phyloP scores from a whole-genome alignment of 179 eudicot species.

The Camellia oleifera region DNA sequence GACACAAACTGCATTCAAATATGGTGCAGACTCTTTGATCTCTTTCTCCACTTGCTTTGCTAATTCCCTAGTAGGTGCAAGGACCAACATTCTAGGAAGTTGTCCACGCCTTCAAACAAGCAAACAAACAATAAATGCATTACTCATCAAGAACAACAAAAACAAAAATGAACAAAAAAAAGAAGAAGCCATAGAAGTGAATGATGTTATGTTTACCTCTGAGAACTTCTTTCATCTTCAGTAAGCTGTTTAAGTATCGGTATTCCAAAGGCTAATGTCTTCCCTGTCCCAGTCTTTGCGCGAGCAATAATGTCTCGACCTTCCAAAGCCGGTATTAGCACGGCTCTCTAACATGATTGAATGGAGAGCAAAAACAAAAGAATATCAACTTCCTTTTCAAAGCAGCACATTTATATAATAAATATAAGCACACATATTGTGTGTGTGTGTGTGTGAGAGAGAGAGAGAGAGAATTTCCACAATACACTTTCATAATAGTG shows the following conservation, averaged over 20 bases:
- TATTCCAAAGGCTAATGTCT: slow-evolving; percentile 91
- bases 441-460: not conserved
- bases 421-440: not conserved
- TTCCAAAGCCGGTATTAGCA: slow-evolving; percentile 77
- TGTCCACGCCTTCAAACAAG: slow-evolving; percentile 62
- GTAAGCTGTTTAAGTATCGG: slow-evolving; percentile 72
- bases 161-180: not conserved
- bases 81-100: slow-evolving; percentile 79
- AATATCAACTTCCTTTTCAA: not conserved
- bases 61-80: slow-evolving; percentile 96
- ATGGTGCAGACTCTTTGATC: slow-evolving; percentile 93
- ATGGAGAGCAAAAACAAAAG: not conserved
- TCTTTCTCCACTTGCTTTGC: slow-evolving; percentile 97
- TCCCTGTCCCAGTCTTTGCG: slow-evolving; percentile 98
- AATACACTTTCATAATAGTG: not conserved
- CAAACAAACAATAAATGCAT: slow-evolving; percentile 7
- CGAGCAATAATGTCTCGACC: slow-evolving; percentile 93
- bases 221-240: slow-evolving; percentile 46
- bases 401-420: not conserved
- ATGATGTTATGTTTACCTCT: slow-evolving; percentile 41
- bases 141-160: not conserved
- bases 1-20: slow-evolving; percentile 85
- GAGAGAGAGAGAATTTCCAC: not conserved
- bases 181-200: not conserved
- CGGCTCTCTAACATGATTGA: slow-evolving; percentile 69